Evolutionary conservation across 352 stramenopile genomes (phyloP).

Genomic region (Globisporangium megalacanthum): DNA sequence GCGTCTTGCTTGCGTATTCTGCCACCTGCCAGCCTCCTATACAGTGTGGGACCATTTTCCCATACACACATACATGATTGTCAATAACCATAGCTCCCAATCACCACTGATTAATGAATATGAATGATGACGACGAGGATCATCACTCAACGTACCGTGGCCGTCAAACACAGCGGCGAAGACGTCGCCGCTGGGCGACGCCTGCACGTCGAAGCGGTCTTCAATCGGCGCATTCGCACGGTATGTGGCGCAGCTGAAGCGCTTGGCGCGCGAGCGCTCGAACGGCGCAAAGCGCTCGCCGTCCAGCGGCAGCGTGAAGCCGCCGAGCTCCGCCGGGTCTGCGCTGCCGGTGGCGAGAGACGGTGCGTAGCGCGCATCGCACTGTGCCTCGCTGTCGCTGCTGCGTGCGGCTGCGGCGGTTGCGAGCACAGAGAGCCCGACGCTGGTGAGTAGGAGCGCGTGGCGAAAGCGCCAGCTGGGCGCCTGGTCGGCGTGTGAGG

Average conservation of each 20-base stretch:
- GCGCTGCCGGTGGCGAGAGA: conserved; percentile 13
- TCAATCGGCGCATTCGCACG: conserved; percentile 67
- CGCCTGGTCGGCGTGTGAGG: not conserved
- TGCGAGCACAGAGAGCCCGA: conserved; percentile 44
- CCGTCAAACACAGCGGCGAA: conserved; percentile 88
- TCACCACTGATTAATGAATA: no score
- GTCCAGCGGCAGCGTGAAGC: conserved; percentile 50
- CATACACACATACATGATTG: no score
- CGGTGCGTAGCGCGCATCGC: conserved; percentile 46
- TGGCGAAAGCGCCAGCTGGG: conserved; percentile 18
- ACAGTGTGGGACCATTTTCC: not conserved
- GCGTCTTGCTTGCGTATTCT: conserved; percentile 76
- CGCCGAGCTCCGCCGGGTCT: conserved; percentile 24
- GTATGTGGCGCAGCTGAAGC: conserved; percentile 57
- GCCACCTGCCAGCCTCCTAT: conserved; percentile 90
- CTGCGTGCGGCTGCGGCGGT: conserved; percentile 2
- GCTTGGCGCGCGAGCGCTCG: conserved; percentile 36
- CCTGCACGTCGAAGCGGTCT: conserved; percentile 82
- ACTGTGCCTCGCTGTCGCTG: conserved; percentile 27
- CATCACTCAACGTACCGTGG: conserved; percentile 50
- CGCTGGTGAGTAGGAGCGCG: conserved; percentile 37
- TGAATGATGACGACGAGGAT: not conserved
- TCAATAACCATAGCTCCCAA: no score
- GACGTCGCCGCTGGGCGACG: conserved; percentile 63
- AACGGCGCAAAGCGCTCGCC: conserved; percentile 40